Base-by-base conservation (phyloP, 352 stramenopile species). In the Phytophthora citricola region DNA sequence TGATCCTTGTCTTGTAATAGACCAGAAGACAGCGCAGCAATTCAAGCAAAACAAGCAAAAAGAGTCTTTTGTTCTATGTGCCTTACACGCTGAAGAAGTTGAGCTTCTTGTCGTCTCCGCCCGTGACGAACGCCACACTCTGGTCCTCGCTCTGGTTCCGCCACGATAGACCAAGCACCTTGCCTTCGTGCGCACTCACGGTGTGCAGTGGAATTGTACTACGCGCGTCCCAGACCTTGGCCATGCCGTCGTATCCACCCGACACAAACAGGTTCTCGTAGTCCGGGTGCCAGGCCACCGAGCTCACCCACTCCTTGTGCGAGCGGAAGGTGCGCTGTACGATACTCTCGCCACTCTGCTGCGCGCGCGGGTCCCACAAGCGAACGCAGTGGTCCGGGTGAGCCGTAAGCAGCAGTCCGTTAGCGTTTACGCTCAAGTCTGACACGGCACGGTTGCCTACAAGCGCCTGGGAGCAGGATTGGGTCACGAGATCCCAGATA, bases 261-360 rank as follows among this genome's bases (percentile, higher is more conserved):
- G 86, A 95, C 24, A 87, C 69, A 55, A 94, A 94, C 22, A 94
- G 61, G 51, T 86, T 64, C 50, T 84, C 76, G 49, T 85, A 68
- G 43, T 71, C 49, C 36, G 81, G 73, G 58, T 93, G 81, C 86
- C 86, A 95, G 12, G 73, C 69, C 17, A 93, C 85, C 6, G 79
- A 81, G 56, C 81, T 94, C 24, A 95, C 86, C 88, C 88, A 95
- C 64, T 92, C 73, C 68, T 85, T 90, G 73, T 95, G 88, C 59
- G 86, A 95, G 54, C 85, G 78, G 71, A 94, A 94, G 27, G 84
- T 95, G 54, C 76, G 71, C 73, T 94, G 83, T 31, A 95, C 79
- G 50, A 91, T 61, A 64, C 68, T 91, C 46, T 93, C 85, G 32
- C 88, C 86, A 7, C 71, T 73, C 56, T 92, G 76, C 45, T 79